Evolutionary conservation across 2,329 filamentous ascomycete genomes (phyloP).

Genomic region (Microcyclospora tardicrescens): DNA sequence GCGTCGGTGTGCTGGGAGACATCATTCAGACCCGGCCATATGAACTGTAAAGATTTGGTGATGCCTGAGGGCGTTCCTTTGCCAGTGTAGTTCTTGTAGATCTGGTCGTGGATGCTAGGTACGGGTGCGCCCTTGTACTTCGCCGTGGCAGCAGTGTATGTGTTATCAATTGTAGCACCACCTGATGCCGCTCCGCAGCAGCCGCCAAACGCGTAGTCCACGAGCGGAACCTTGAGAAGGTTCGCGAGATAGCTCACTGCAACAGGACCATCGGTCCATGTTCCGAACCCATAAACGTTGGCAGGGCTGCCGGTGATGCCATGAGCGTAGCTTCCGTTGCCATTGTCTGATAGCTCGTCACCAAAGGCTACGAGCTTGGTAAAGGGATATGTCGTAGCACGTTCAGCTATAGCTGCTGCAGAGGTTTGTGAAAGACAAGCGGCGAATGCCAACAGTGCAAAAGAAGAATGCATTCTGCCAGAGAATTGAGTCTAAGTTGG

Average conservation of each 20-base stretch:
- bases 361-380: conserved; percentile 16
- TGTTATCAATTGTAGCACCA: conserved; percentile 17
- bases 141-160: conserved; percentile 12
- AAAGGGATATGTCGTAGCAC: conserved; percentile 9
- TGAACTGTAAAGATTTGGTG: conserved; percentile 13
- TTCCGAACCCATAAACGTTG: conserved; percentile 17
- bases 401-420: too few species aligned
- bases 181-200: conserved; percentile 12
- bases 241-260: conserved; percentile 15
- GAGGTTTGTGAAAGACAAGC: too few species aligned
- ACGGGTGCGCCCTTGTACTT: conserved; percentile 3
- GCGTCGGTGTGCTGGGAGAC: conserved; percentile 11
- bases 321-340: conserved; percentile 16
- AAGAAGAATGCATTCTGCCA: too few species aligned
- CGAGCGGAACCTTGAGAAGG: conserved; percentile 9
- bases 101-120: conserved; percentile 10
- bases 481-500: too few species aligned
- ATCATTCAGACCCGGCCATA: conserved; percentile 14
- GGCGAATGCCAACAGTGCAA: too few species aligned
- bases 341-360: conserved; percentile 18
- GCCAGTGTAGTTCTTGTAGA: conserved; percentile 10
- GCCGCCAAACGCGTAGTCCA: conserved; percentile 18
- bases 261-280: conserved; percentile 20
- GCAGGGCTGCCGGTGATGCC: conserved; percentile 13
- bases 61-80: conserved; percentile 4